Evolutionary conservation across 345 rosid species (phyloP), one percentile per base, ranked within the genome.

Genomic region (Bruguiera sexangula): DNA sequence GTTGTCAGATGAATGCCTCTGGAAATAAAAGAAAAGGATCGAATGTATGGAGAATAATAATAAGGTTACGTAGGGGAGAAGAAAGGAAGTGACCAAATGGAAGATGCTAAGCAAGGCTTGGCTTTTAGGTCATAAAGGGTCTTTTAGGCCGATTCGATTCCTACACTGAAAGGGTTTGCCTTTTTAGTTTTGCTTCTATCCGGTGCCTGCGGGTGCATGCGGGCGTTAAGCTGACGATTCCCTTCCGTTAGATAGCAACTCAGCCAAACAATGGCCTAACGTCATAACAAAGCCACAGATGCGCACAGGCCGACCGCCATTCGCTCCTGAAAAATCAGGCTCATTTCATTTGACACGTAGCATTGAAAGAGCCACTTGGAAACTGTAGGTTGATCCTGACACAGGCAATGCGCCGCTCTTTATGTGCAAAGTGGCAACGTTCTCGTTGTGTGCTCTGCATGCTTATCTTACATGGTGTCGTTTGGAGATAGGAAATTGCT

Each of bases 51-150:
- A 48, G 67, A 48, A 26, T 64, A 26, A 34, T 34, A 57, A 36
- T 16, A 63, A 20, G 67, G 60, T 10, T 56, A 22, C 22, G 30
- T 24, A 10, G 8, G 15, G 60, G 60, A 9, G 57, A 68, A 68
- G 70, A 67, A 76, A 76, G 63, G 78, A 50, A 83, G 65, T 43
- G 62, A 60, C 62, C 21, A 69, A 76, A 39, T 21, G 50, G 21
- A 55, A 68, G 70, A 46, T 69, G 71, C 54, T 20, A 69, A 81
- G 78, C 43, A 79, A 79, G 67, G 81, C 53, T 65, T 24, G 63
- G 21, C 8, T 36, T 58, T 27, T 13, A 27, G 22, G 18, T 29
- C 15, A 66, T 34, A 66, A 78, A 75, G 80, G 55, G 22, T 13
- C 3, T 72, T 71, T 48, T 39, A n/a, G 65, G 48, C 50, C 6